Evolutionary conservation across 2,329 filamentous ascomycete species (phyloP).

Genomic region (Trichoderma semiorbis): DNA sequence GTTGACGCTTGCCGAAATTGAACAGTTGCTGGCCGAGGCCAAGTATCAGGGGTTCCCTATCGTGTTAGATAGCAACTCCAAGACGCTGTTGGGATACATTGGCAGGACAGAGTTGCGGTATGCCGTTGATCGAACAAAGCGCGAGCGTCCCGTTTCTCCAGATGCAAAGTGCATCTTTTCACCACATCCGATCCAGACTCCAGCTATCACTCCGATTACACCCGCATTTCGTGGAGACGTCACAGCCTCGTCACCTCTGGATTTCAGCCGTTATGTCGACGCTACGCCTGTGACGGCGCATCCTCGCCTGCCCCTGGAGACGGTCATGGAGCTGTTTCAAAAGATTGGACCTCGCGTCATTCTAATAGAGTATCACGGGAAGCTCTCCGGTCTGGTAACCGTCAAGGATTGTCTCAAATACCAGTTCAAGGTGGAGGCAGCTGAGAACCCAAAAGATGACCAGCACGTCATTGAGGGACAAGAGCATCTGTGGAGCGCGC

Average conservation of each 20-base stretch:
- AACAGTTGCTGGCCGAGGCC: constrained; percentile 71
- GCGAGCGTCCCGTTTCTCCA: constrained; percentile 63
- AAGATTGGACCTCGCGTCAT: constrained; percentile 96
- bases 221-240: constrained; percentile 57
- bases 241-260: constrained; percentile 57
- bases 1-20: constrained; percentile 71
- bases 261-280: constrained; percentile 86
- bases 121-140: constrained; percentile 76
- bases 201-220: constrained; percentile 38
- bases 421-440: constrained; percentile 91
- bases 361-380: constrained; percentile 84
- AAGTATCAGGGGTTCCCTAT: constrained; percentile 92
- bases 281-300: constrained; percentile 87
- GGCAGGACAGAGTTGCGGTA: constrained; percentile 89
- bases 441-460: constrained; percentile 67
- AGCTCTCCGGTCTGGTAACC: constrained; percentile 80
- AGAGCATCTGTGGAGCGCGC: constrained; percentile 61
- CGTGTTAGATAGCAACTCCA: constrained; percentile 68
- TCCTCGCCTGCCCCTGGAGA: constrained; percentile 86
- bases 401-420: constrained; percentile 97
- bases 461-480: constrained; percentile 54
- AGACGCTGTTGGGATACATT: constrained; percentile 82
- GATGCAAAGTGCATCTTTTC: constrained; percentile 73
- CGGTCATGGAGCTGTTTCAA: constrained; percentile 97
- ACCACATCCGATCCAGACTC: constrained; percentile 36